A percentile compares a stretch with the other conserved stretches of the same genome.
Evolutionary conservation across 2,329 filamentous ascomycete species (phyloP).

Genomic region (Basipetospora chlamydospora): DNA sequence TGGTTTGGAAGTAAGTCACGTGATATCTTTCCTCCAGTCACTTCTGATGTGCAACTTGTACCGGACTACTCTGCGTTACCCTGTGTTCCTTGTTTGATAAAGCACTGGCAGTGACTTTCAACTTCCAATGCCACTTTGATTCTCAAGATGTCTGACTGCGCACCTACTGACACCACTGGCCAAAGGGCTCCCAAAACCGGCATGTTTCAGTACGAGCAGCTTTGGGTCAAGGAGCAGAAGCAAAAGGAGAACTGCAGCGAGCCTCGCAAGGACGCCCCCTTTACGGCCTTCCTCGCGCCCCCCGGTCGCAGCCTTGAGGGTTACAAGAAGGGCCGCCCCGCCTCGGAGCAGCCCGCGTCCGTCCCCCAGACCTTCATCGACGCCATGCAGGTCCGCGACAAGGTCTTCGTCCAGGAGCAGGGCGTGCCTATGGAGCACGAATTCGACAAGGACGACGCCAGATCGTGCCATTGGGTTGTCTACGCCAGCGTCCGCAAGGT

Average conservation of each 20-base stretch:
- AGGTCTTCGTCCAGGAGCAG: slow-evolving; percentile 49
- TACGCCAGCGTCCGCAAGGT: slow-evolving; percentile 50
- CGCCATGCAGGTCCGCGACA: slow-evolving; percentile 46
- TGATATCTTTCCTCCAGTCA: too few species aligned
- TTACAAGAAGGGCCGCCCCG: slow-evolving; percentile 25
- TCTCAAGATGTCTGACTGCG: too few species aligned
- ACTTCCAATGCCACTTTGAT: too few species aligned
- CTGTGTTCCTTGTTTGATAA: too few species aligned
- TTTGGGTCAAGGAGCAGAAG: background rate
- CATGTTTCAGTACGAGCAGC: too few species aligned
- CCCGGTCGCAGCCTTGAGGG: slow-evolving; percentile 30
- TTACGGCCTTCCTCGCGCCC: slow-evolving; percentile 34
- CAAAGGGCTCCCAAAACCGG: too few species aligned
- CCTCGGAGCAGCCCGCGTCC: slow-evolving; percentile 26
- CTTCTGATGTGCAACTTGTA: too few species aligned
- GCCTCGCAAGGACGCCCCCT: slow-evolving; percentile 30
- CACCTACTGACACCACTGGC: too few species aligned
- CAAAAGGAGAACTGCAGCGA: background rate
- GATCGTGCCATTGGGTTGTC: slow-evolving; percentile 77
- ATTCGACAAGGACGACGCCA: slow-evolving; percentile 64
- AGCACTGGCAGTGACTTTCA: too few species aligned
- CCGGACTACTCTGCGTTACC: too few species aligned
- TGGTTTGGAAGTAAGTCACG: too few species aligned
- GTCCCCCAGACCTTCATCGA: slow-evolving; percentile 45
- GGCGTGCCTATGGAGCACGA: slow-evolving; percentile 49